Evolutionary conservation across 192 early-diverging fungal genomes (phyloP).

Genomic region (Podila clonocystis): DNA sequence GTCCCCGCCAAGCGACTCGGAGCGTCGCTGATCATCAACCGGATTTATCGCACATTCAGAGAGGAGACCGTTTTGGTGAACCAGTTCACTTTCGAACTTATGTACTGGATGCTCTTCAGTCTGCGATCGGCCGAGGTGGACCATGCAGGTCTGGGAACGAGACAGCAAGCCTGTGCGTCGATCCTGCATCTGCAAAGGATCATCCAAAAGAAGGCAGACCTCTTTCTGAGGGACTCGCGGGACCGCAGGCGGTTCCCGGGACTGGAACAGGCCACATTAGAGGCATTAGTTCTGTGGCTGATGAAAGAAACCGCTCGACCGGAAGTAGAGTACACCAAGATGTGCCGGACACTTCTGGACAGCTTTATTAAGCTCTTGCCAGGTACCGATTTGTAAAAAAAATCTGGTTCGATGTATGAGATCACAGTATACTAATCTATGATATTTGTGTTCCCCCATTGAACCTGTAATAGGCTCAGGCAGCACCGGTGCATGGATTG

Average conservation of each 20-base stretch:
- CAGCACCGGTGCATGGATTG: conserved; percentile 34
- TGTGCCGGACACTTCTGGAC: conserved; percentile 70
- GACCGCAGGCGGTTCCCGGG: conserved; percentile 61
- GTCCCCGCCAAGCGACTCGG: conserved; percentile 73
- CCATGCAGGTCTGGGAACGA: conserved; percentile 66
- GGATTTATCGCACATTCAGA: conserved; percentile 74
- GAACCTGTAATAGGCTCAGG: conserved; percentile 8
- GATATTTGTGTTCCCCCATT: background rate
- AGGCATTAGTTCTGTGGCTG: conserved; percentile 63
- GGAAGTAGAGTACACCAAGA: conserved; percentile 69
- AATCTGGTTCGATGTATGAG: background rate
- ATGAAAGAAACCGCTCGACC: conserved; percentile 61
- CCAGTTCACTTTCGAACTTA: conserved; percentile 73
- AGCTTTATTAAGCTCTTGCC: conserved; percentile 59
- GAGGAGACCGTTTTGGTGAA: conserved; percentile 73
- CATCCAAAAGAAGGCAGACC: conserved; percentile 56
- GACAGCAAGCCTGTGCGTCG: conserved; percentile 57
- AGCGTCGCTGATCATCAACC: conserved; percentile 73
- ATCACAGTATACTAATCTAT: too few species aligned
- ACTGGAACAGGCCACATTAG: conserved; percentile 54
- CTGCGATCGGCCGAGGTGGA: conserved; percentile 70
- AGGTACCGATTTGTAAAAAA: conserved; percentile 56
- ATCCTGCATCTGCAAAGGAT: conserved; percentile 71
- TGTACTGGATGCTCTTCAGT: conserved; percentile 72
- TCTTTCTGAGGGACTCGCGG: conserved; percentile 58